Percentiles rank a stretch among this genome's conserved stretches.
These are phyloP conservation scores for Cystobasidium sp. DNA, from an alignment of 1,284 basidiomycete species.

Conservation along the genomic window DNA sequence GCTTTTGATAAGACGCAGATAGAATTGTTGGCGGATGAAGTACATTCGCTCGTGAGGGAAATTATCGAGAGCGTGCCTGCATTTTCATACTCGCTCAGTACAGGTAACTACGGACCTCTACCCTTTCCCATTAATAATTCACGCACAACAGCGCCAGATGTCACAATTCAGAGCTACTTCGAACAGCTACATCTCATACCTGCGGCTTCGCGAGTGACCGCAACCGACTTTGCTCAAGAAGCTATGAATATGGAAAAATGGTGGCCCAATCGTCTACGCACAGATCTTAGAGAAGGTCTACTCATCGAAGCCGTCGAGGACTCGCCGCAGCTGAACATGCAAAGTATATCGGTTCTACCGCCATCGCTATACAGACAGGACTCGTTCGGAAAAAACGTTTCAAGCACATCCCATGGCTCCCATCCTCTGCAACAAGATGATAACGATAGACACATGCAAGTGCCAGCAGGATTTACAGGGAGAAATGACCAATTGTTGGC, in stretches of 20 bases:
- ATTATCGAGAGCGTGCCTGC: slow-evolving; percentile 41
- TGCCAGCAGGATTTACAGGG: neutral
- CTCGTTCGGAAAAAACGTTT: neutral
- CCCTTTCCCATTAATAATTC: slow-evolving; percentile 23
- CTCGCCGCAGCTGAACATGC: slow-evolving; percentile 22
- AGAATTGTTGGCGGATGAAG: slow-evolving; percentile 29
- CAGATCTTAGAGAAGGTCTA: slow-evolving; percentile 37
- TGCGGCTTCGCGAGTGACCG: neutral
- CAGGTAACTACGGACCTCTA: slow-evolving; percentile 35
- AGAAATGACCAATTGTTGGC: slow-evolving; percentile 35
- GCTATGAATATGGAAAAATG: slow-evolving; percentile 7
- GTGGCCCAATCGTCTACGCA: slow-evolving; percentile 27
- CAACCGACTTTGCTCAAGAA: slow-evolving; percentile 9
- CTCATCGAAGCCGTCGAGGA: slow-evolving; percentile 23
- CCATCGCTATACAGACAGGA: slow-evolving; percentile 6
- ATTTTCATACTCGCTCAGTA: slow-evolving; percentile 34
- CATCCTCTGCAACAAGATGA: neutral
- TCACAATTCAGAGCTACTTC: slow-evolving; percentile 20
- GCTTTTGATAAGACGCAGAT: slow-evolving; percentile 12
- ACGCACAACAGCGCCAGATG: slow-evolving; percentile 1
- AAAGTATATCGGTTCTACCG: slow-evolving; percentile 9
- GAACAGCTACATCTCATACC: slow-evolving; percentile 14
- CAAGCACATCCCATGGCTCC: neutral
- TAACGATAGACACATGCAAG: neutral
- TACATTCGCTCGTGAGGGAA: slow-evolving; percentile 35